phyloP scores from a whole-genome alignment of 2,329 filamentous ascomycete species.

The Amylocarpus encephaloides region DNA sequence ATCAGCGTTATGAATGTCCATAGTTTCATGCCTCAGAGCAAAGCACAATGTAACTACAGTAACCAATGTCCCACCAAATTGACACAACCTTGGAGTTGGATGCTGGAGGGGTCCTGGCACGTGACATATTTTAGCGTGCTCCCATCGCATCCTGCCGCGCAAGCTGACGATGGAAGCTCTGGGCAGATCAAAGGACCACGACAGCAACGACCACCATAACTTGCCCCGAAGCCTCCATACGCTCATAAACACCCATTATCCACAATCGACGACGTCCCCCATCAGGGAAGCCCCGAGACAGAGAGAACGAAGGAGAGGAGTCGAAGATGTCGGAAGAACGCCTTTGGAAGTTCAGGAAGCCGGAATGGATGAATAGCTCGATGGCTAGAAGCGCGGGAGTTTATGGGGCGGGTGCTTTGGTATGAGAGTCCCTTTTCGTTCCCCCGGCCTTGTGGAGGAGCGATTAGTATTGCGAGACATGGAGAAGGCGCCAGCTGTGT shows the following conservation, averaged over 20 bases:
- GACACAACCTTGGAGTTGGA: too few relatives aligned
- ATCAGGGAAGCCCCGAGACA: neutral
- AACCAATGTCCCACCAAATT: too few relatives aligned
- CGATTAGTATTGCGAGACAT: too few relatives aligned
- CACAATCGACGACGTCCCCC: neutral
- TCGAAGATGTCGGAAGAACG: conserved; percentile 54
- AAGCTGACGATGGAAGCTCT: conserved; percentile 5
- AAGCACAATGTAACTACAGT: too few relatives aligned
- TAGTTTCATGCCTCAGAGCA: too few relatives aligned
- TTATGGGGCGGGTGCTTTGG: conserved; percentile 56
- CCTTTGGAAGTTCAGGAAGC: conserved; percentile 61
- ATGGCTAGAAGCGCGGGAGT: conserved; percentile 59
- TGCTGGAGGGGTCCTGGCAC: neutral
- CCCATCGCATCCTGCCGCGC: conserved; percentile 5
- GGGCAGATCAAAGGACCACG: neutral
- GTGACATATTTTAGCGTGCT: neutral
- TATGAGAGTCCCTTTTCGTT: conserved; percentile 36
- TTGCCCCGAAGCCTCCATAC: neutral
- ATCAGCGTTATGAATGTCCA: too few relatives aligned
- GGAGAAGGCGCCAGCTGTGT: too few relatives aligned
- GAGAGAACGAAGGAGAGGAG: neutral
- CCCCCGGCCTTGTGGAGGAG: neutral
- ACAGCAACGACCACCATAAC: neutral
- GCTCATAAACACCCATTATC: neutral
- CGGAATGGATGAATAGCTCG: conserved; percentile 60